Base-by-base conservation (phyloP, 176 grass and related monocot genomes). In the Oryza glaberrima region DNA sequence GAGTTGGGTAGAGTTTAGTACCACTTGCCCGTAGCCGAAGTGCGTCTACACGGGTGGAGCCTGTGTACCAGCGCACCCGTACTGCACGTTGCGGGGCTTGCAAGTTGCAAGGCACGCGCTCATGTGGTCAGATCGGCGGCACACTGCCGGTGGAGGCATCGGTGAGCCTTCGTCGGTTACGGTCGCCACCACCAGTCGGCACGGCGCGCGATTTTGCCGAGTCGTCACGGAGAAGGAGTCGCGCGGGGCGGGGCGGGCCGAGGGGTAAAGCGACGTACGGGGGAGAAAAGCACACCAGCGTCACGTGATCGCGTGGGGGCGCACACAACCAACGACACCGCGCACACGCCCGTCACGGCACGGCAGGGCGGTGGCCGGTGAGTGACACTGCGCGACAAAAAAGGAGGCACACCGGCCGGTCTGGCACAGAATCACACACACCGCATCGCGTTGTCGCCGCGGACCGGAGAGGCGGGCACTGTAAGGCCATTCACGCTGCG, bases 391-490 rank as follows among this genome's bases (percentile, higher is more conserved):
- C 12, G 51, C 6, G 45, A 38, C 34, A 45, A 40, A 11, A 20
- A 45, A 45, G 26, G 16, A 56, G 51, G 77, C 48, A 65, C 4
- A 49, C 47, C 35, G 35, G 38, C 38, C 7, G 58, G 68, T 19
- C 51, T 6, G 61, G 30, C 70, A 61, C 78, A 16, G 23, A 54
- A 20, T 71, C 67, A 30, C 28, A 30, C 28, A 14, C 74, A 3
- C 11, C 47, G 41, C 35, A 36, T 15, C 71, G 78, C 63, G 8
- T 88, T 32, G 86, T 74, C 83, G 43, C 45, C 65, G 28, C 56
- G 76, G 76, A 45, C 76, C 38, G 2, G 36, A 14, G 75, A 15
- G 19, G 35, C 35, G 35, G 56, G 8, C 44, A 20, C 4, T 61
- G 56, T 61, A 22, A 61, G 4, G 61, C 80, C 13, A 22, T 3